These are phyloP conservation scores for Leccinum boreale DNA, from an alignment of 768 basidiomycete species.

Conservation along the genomic window DNA sequence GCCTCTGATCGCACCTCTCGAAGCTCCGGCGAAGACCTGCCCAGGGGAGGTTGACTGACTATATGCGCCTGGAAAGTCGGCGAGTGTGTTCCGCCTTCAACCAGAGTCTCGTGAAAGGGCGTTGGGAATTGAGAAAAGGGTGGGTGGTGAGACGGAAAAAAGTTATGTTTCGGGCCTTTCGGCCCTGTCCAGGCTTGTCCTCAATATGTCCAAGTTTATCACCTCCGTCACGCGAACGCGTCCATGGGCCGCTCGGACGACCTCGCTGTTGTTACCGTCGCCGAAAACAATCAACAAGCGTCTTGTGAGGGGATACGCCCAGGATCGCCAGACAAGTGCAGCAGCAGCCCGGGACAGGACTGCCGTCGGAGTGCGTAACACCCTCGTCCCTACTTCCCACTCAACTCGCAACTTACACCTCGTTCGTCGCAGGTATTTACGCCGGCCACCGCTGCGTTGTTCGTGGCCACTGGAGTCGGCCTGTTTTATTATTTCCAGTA, in stretches of 20 bases:
- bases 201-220: conserved; percentile 21
- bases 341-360: conserved; percentile 33
- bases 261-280: not conserved
- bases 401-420: not conserved
- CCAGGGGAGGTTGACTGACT: not conserved
- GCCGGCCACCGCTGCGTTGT: conserved; percentile 77
- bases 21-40: too few species aligned
- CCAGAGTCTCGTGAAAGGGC: too few species aligned
- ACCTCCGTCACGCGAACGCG: conserved; percentile 18
- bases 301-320: conserved; percentile 15
- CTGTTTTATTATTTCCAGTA: conserved; percentile 85
- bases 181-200: not conserved
- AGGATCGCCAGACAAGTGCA: conserved; percentile 16
- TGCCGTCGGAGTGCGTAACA: conserved; percentile 31
- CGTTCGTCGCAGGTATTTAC: conserved; percentile 74
- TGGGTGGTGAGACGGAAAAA: not conserved
- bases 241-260: conserved; percentile 9
- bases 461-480: conserved; percentile 78
- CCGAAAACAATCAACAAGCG: not conserved
- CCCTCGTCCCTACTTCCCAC: not conserved
- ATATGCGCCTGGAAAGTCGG: not conserved
- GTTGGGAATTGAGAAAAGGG: not conserved
- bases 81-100: not conserved
- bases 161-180: not conserved
- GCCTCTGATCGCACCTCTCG: not conserved